Evolutionary conservation across 2,329 filamentous ascomycete genomes (phyloP).

Genomic region (Epichloe uncinata): DNA sequence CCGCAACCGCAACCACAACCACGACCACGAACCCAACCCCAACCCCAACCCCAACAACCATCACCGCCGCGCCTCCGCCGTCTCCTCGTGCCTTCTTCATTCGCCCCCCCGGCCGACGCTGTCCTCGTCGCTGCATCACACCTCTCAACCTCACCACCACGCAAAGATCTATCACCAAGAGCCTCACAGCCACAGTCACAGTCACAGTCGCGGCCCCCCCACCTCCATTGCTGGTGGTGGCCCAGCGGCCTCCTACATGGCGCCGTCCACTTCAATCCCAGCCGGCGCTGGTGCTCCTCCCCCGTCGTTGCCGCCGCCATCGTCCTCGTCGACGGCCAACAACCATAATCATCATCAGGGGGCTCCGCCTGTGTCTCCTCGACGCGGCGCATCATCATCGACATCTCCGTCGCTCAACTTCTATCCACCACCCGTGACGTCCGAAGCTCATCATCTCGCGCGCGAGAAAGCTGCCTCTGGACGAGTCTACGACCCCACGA

Average conservation of each 20-base stretch:
- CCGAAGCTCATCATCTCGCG: conserved; percentile 15
- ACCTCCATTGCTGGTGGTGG: neutral
- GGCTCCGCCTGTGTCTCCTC: conserved; percentile 25
- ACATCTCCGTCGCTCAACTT: conserved; percentile 14
- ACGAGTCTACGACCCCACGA: conserved; percentile 41
- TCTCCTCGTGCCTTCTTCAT: conserved; percentile 16
- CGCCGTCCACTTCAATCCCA: conserved; percentile 16
- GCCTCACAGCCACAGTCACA: conserved; percentile 12
- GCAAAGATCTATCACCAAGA: neutral
- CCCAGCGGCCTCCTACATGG: conserved; percentile 19
- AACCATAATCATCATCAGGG: conserved; percentile 14
- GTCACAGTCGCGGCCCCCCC: conserved; percentile 10
- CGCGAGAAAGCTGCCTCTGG: conserved; percentile 28
- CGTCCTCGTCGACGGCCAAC: conserved; percentile 11
- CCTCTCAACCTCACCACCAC: conserved; percentile 3
- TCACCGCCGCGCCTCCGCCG: conserved; percentile 13
- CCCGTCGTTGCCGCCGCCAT: conserved; percentile 18
- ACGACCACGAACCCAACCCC: conserved; percentile 6
- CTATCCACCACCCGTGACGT: conserved; percentile 3
- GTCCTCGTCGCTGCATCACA: conserved; percentile 8
- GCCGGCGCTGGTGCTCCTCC: conserved; percentile 16
- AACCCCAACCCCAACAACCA: conserved; percentile 13
- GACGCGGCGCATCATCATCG: conserved; percentile 23
- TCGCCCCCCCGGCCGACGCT: conserved; percentile 16
- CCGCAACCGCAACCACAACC: conserved; percentile 8